Percentiles rank a stretch among this genome's conserved stretches.
phyloP scores from a whole-genome alignment of 768 basidiomycete species.

The Amanita pseudoporphyria region DNA sequence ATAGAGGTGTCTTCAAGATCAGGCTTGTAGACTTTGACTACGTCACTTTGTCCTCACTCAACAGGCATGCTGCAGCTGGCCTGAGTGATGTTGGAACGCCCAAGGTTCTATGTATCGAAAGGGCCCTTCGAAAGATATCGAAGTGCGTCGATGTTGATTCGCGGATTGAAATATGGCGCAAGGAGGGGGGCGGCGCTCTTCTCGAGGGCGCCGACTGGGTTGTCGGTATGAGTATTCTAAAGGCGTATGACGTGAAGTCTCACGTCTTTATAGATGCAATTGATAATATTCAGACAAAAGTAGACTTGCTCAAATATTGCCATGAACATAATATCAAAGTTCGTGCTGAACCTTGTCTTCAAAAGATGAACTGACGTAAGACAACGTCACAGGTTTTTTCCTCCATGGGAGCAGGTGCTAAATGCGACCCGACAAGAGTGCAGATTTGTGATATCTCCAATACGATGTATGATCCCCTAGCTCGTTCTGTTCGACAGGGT shows the following conservation, averaged over 20 bases:
- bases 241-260: not conserved
- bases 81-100: conserved; percentile 89
- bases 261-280: conserved; percentile 62
- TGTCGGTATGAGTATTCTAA: conserved; percentile 45
- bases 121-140: conserved; percentile 58
- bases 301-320: conserved; percentile 88
- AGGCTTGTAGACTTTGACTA: conserved; percentile 93
- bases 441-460: conserved; percentile 92
- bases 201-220: conserved; percentile 92
- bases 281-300: conserved; percentile 95
- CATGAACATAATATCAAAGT: conserved; percentile 74
- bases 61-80: conserved; percentile 86
- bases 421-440: conserved; percentile 88
- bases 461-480: conserved; percentile 92
- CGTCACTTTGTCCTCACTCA: conserved; percentile 89
- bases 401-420: conserved; percentile 95
- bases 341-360: conserved; percentile 7
- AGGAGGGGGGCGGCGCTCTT: conserved; percentile 64
- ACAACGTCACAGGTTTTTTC: conserved; percentile 72
- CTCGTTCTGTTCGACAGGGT: conserved; percentile 78
- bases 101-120: conserved; percentile 75
- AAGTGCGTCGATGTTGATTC: conserved; percentile 86
- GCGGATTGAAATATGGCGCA: conserved; percentile 77
- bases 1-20: conserved; percentile 65
- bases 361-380: not conserved